phyloP scores from a whole-genome alignment of 352 stramenopile species.

The Pythium scleroteichum region DNA sequence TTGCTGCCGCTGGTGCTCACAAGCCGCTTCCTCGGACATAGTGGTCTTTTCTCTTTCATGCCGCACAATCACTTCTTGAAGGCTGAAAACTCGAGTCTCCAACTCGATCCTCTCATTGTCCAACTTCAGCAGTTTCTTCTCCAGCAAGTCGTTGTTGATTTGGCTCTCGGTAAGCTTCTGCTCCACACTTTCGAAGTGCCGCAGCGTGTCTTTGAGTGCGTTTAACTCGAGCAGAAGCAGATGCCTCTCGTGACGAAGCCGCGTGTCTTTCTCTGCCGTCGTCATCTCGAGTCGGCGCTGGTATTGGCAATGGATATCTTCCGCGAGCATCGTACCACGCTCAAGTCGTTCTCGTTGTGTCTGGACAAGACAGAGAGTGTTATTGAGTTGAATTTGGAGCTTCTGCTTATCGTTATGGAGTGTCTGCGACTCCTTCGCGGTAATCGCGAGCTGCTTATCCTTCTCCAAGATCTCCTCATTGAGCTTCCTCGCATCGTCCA shows the following conservation, averaged over 20 bases:
- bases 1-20: too few species aligned
- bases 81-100: neutral
- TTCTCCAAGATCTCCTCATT: slow-evolving; percentile 39
- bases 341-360: slow-evolving; percentile 41
- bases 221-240: slow-evolving; percentile 48
- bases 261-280: slow-evolving; percentile 44
- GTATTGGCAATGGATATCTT: slow-evolving; percentile 46
- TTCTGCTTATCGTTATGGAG: slow-evolving; percentile 40
- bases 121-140: neutral
- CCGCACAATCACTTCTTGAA: slow-evolving; percentile 1
- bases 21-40: too few species aligned
- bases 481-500: slow-evolving; percentile 36
- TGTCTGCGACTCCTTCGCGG: slow-evolving; percentile 37
- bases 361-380: slow-evolving; percentile 32
- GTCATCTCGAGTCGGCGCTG: slow-evolving; percentile 37
- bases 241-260: slow-evolving; percentile 45
- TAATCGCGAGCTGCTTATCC: slow-evolving; percentile 37
- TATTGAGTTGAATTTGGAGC: slow-evolving; percentile 55
- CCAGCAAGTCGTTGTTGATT: slow-evolving; percentile 15
- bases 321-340: slow-evolving; percentile 37
- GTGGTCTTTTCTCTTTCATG: neutral
- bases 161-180: slow-evolving; percentile 23
- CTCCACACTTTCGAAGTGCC: slow-evolving; percentile 44
- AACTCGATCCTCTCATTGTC: slow-evolving; percentile 6
- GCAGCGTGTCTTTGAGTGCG: slow-evolving; percentile 41